Percentiles rank a stretch among this genome's conserved stretches.
phyloP scores from a whole-genome alignment of 2,329 filamentous ascomycete species.

The Colletotrichum sansevieriae region DNA sequence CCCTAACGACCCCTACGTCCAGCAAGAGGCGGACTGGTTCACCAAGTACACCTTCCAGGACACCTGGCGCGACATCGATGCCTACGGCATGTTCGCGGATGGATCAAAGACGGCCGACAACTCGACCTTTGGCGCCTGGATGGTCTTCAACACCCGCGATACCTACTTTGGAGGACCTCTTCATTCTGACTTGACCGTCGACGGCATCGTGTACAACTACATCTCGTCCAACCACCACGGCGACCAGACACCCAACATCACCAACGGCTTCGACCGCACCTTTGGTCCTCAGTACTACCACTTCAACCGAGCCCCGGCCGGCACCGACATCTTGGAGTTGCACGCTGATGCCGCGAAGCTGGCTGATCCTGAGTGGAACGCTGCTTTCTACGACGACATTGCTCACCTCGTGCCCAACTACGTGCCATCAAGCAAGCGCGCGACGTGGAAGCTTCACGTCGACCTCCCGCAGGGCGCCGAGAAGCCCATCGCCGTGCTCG shows the following conservation, averaged over 20 bases:
- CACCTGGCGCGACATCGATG: constrained; percentile 66
- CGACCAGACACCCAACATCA: constrained; percentile 71
- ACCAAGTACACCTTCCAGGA: constrained; percentile 73
- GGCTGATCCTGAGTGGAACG: constrained; percentile 66
- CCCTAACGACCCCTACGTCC: constrained; percentile 65
- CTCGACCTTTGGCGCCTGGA: constrained; percentile 67
- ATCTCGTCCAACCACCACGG: constrained; percentile 71
- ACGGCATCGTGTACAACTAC: constrained; percentile 74
- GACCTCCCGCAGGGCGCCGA: constrained; percentile 64
- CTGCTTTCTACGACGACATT: constrained; percentile 73
- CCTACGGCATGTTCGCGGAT: constrained; percentile 61
- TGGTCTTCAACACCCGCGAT: constrained; percentile 72
- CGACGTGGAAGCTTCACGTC: constrained; percentile 63
- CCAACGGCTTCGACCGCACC: constrained; percentile 71
- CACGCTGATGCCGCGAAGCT: constrained; percentile 66
- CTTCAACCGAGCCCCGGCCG: constrained; percentile 67
- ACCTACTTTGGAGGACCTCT: constrained; percentile 70
- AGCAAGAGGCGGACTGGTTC: constrained; percentile 68
- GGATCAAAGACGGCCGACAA: constrained; percentile 58
- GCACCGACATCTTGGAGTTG: constrained; percentile 60
- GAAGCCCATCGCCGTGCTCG: constrained; percentile 64
- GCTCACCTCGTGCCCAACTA: constrained; percentile 71
- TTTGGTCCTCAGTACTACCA: constrained; percentile 72
- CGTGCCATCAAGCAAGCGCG: constrained; percentile 64
- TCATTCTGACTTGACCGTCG: constrained; percentile 70